Conservation (phyloP, 2,329 filamentous ascomycete genomes). For the Xylaria digitata region DNA sequence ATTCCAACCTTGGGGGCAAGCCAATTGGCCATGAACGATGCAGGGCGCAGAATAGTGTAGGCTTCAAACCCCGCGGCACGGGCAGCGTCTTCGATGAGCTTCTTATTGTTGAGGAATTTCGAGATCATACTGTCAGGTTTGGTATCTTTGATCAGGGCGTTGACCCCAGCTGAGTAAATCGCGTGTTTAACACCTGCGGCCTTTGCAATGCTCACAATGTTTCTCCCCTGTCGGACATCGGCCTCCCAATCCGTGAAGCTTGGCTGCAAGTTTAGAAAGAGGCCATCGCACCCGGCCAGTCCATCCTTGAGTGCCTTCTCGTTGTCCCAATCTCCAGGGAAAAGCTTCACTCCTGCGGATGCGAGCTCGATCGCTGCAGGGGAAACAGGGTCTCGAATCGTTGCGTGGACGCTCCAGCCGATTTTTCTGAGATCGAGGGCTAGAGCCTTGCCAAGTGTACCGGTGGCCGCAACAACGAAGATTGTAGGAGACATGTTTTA, state of each 20-base stretch:
- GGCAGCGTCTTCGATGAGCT: slow-evolving; percentile 29
- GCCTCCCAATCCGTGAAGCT: slow-evolving; percentile 26
- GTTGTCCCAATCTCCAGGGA: slow-evolving; percentile 41
- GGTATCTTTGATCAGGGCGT: not conserved
- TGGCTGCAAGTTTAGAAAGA: slow-evolving; percentile 37
- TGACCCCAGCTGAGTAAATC: slow-evolving; percentile 28
- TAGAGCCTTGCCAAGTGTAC: slow-evolving; percentile 38
- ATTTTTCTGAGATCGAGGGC: slow-evolving; percentile 33
- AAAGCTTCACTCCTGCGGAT: slow-evolving; percentile 35
- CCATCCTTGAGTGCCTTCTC: slow-evolving; percentile 22
- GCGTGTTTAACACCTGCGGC: slow-evolving; percentile 40
- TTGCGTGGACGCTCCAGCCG: slow-evolving; percentile 39
- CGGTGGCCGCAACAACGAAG: slow-evolving; percentile 40
- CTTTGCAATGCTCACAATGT: slow-evolving; percentile 37
- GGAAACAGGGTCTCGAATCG: slow-evolving; percentile 29
- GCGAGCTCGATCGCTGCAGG: slow-evolving; percentile 32
- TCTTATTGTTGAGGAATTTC: slow-evolving; percentile 30
- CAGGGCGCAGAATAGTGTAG: slow-evolving; percentile 40
- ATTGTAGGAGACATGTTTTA: slow-evolving; percentile 36
- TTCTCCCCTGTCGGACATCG: slow-evolving; percentile 32
- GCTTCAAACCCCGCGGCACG: slow-evolving; percentile 32
- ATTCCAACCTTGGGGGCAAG: slow-evolving; percentile 39
- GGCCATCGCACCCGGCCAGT: slow-evolving; percentile 39
- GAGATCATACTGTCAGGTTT: slow-evolving; percentile 13
- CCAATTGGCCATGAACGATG: slow-evolving; percentile 43